Base-by-base conservation (phyloP, 345 rosid species). In the Lumnitzera littorea region DNA sequence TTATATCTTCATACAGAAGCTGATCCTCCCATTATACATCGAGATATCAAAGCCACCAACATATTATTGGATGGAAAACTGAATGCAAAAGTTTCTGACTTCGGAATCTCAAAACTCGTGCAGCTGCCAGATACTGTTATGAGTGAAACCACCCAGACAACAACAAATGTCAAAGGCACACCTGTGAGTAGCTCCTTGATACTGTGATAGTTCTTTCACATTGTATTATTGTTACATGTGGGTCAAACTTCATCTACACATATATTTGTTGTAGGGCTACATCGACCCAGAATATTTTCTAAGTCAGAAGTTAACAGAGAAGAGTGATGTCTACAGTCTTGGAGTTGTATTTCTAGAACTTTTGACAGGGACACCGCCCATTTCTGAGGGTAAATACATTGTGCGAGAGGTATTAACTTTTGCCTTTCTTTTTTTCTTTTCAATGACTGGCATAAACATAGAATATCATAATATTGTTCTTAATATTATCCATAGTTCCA, bases 31-130 rank as follows among this genome's bases (percentile, higher is more conserved):
- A 81, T 94, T 67, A 86, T 88, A 62, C 96, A 94, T 71, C 81
- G 99, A 14, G 99, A 94, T 78, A 88, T 94, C 73, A 94, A 94
- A 76, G 97, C 99, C 36, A 90, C 81, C 80, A 90, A 90, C 75
- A 94, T 94, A 70, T 70, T 94, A 57, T 61, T 94, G 65, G 97
- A 90, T 74, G 55, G 80, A 11, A 88, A 66, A 62, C 83, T 74
- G 64, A 80, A 60, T 25, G 95, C 97, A 25, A 90, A 88, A 70
- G 99, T 94, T 55, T 88, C 99, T 15, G 97, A 94, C 76, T 94
- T 94, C 67, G 99, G 99, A 66, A 87, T 94, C 58, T 94, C 99
- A 16, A 76, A 84, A 75, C 91, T 94, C 13, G 97, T 96, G 13
- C 91, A 95, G 5, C 80, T 82, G 62, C 87, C 96, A 43, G 82